Evolutionary conservation across 139 green algal species (phyloP), one percentile per base, ranked within the genome.

Genomic region (Coelastrella sp.): DNA sequence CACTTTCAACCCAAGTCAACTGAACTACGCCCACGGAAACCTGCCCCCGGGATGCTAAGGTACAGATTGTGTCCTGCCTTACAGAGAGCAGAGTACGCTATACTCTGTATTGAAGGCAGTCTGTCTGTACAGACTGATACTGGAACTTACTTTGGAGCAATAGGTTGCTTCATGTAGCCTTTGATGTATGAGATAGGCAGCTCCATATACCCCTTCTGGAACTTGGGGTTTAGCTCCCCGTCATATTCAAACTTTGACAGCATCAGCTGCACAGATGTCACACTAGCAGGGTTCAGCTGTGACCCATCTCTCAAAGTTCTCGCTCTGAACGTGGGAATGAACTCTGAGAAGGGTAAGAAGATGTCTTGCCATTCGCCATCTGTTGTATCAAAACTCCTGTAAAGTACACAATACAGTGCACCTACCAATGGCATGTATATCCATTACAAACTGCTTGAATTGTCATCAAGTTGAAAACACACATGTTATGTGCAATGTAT

Each of bases 161-260:
- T 50, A 11, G 59, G 60, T 3, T 59, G 30, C 30, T 87, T 59
- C 72, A 92, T 34, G 91, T 97, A 96, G 43, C 87, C 79, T 19
- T 76, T 79, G 30, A 98, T 94, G 62, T 62, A 37, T 6, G 86
- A 50, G 40, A 98, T 80, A 19, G 95, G 95, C 75, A 99, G 90
- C 59, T 90, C 41, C 76, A 99, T 98, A 19, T 79, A 13, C 3
- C 96, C 96, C 0, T 89, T 64, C 13, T 35, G 86, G 91, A 98
- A 98, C 43, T 50, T 64, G 19, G 97, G 97, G 88, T 99, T 99
- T 25, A 99, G 91, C 5, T 86, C 85, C 13, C 80, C 92, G 80
- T 99, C 97, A 67, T 97, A 97, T 91, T 98, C 96, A 88, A 99
- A 99, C 89, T 99, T 99, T 84, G 90, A 96, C 34, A 97, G 91